These are phyloP conservation scores for Beauveria australis DNA, from an alignment of 2,329 filamentous ascomycete genomes.

Conservation along the genomic window DNA sequence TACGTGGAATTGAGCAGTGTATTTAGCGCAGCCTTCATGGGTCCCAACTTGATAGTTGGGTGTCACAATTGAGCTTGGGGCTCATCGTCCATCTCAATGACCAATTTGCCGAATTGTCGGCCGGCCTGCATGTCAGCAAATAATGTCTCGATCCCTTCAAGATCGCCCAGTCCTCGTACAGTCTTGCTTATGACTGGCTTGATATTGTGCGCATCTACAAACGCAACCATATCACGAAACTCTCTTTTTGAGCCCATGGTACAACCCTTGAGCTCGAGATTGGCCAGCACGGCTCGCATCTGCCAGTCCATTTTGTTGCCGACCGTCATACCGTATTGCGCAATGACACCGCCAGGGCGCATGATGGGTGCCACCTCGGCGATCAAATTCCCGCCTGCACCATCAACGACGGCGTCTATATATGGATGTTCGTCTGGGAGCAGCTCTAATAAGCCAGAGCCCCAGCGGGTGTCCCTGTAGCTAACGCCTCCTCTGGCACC, in stretches of 20 bases:
- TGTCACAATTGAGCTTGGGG: constrained; percentile 31
- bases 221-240: constrained; percentile 83
- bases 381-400: constrained; percentile 78
- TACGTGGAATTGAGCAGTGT: no score
- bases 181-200: constrained; percentile 69
- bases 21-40: not conserved
- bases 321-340: constrained; percentile 85
- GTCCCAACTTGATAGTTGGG: not conserved
- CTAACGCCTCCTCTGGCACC: constrained; percentile 73
- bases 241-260: constrained; percentile 90
- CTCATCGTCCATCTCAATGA: constrained; percentile 56
- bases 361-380: constrained; percentile 58
- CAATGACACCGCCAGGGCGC: constrained; percentile 76
- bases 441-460: constrained; percentile 58
- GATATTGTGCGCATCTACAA: constrained; percentile 66
- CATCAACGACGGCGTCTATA: constrained; percentile 81
- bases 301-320: constrained; percentile 77
- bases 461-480: constrained; percentile 75
- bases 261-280: constrained; percentile 75
- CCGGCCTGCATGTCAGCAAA: constrained; percentile 86
- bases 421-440: constrained; percentile 59
- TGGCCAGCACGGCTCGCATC: constrained; percentile 77
- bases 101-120: constrained; percentile 85
- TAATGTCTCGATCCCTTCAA: constrained; percentile 68
- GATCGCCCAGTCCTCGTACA: constrained; percentile 63